Evolutionary conservation across 2,329 filamentous ascomycete genomes (phyloP), one percentile per base, ranked within the genome.

Genomic region (Botryosphaeria dothidea): DNA sequence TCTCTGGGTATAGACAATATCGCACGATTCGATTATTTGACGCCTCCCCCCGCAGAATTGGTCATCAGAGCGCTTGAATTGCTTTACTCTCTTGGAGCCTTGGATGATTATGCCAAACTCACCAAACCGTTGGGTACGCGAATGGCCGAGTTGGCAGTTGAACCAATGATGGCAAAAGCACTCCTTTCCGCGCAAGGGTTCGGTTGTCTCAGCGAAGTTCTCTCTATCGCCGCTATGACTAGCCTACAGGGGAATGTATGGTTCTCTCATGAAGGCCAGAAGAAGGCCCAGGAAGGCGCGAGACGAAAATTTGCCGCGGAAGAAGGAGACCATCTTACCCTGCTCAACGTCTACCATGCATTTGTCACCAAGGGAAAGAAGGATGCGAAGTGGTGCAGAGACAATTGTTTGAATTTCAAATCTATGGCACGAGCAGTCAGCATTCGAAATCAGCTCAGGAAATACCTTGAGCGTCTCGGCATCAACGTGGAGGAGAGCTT

Each of bases 1-100:
- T 94, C 95, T 1, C 83, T 99, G 1, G 95, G 95, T 0, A 96
- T 98, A 69, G 93, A 97, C 76, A 98, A 99, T 70, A 89, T 98
- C 36, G 87, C 92, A 4, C 89, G 92, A 4, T 99, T 98, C 75
- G 89, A 93, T 71, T 99, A 94, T 74, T 80, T 97, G 60, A 94
- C 92, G 3, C 83, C 92, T 2, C 95, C 95, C 11, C 93, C 95
- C 0, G 88, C 93, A 0, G 89, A 94, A 71, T 86, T 97, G 31
- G 86, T 98, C 77, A 87, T 90, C 48, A 92, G 93, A 67, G 95
- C 92, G 0, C 85, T 97, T 1, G 94, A 98, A 76, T 83, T 97
- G 3, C 85, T 99, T 3, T 97, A 90, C 76, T 91, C 92, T 0
- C 81, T 98, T 5, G 93, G 93, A 6, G 93, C 93, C 0, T 80